These are phyloP conservation scores for Amauroascus verrucosus DNA, from an alignment of 2,329 filamentous ascomycete genomes.

Conservation along the genomic window DNA sequence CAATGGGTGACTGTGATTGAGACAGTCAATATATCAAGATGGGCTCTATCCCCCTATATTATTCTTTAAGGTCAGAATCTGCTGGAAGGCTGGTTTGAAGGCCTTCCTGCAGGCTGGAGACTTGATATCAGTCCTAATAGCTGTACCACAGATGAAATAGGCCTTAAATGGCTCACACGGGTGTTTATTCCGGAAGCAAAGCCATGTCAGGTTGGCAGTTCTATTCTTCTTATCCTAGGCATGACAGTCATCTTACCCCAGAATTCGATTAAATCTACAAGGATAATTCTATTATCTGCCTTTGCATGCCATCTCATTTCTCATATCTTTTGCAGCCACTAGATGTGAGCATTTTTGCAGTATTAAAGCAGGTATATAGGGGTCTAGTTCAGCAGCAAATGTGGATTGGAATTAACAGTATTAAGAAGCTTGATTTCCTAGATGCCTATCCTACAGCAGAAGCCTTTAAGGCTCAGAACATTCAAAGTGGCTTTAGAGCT, in stretches of 20 bases:
- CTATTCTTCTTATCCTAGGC: not conserved
- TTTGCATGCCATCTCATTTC: conserved; percentile 10
- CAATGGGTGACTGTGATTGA: no score
- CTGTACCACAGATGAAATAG: not conserved
- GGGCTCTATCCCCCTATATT: not conserved
- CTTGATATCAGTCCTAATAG: not conserved
- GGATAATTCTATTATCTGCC: conserved; percentile 5
- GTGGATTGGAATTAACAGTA: not conserved
- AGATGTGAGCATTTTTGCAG: not conserved
- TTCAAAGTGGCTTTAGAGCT: not conserved
- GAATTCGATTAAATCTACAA: conserved; percentile 6
- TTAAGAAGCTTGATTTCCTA: not conserved
- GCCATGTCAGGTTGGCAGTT: not conserved
- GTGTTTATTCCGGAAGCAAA: not conserved
- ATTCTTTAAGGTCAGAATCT: not conserved
- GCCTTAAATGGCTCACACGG: not conserved
- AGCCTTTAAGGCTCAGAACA: not conserved
- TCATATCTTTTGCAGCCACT: conserved; percentile 8
- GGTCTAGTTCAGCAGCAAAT: not conserved
- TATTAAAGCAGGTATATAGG: not conserved
- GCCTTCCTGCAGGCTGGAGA: not conserved
- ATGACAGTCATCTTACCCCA: not conserved
- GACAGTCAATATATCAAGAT: no score
- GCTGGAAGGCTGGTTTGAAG: not conserved
- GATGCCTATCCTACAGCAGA: not conserved